These are phyloP conservation scores for Lavandula angustifolia DNA, from an alignment of 257 asterid genomes.

Conservation along the genomic window DNA sequence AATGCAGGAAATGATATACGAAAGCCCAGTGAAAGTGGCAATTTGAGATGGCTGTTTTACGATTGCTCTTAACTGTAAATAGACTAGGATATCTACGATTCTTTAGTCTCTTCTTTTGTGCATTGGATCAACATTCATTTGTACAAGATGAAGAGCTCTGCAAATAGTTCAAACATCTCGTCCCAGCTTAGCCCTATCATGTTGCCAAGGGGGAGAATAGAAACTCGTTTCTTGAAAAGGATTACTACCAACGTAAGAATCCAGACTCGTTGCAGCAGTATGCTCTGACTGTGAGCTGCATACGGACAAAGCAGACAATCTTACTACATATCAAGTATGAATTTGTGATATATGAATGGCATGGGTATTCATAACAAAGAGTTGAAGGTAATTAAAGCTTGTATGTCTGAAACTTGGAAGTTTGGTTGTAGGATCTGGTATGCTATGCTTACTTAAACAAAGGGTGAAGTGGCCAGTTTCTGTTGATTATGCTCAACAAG, in stretches of 20 bases:
- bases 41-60: constrained; percentile 8
- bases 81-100: constrained; percentile 20
- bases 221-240: not conserved
- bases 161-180: constrained; percentile 19
- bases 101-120: constrained; percentile 17
- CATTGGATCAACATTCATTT: constrained; percentile 29
- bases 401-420: too few relatives aligned
- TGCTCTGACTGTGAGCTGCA: constrained; percentile 30
- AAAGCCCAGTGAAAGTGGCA: constrained; percentile 40
- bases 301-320: not conserved
- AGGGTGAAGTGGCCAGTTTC: constrained; percentile 22
- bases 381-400: too few relatives aligned
- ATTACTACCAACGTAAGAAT: constrained; percentile 5
- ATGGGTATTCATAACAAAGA: too few relatives aligned
- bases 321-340: too few relatives aligned
- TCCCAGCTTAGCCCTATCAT: constrained; percentile 16
- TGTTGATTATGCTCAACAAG: constrained; percentile 40
- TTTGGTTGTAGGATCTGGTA: too few relatives aligned
- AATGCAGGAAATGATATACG: constrained; percentile 70
- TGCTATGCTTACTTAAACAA: too few relatives aligned
- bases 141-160: constrained; percentile 15
- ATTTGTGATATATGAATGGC: too few relatives aligned
- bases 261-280: not conserved
- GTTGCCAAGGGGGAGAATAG: constrained; percentile 5
- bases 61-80: constrained; percentile 22